These are phyloP conservation scores for Malus sylvestris DNA, from an alignment of 306 rosid genomes.

Conservation along the genomic window DNA sequence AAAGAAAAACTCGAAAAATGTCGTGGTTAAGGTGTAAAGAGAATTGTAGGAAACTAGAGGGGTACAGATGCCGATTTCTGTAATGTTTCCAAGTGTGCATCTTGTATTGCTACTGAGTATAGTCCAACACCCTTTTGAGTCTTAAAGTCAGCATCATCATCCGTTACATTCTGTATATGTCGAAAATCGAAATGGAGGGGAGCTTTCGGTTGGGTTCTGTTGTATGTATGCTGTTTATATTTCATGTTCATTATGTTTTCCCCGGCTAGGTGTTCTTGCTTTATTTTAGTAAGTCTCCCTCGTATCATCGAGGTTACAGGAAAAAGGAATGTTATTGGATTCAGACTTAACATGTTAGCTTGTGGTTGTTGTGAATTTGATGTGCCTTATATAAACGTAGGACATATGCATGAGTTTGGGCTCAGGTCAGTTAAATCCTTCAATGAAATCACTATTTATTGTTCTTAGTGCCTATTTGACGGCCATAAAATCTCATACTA, in stretches of 20 bases:
- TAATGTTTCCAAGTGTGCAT: background rate
- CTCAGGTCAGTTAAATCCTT: background rate
- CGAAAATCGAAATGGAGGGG: background rate
- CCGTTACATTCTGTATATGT: background rate
- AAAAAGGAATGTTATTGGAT: background rate
- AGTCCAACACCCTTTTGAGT: background rate
- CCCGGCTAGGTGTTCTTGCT: background rate
- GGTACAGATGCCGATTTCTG: background rate
- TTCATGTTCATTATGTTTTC: background rate
- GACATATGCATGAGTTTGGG: too few species aligned
- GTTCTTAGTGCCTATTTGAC: background rate
- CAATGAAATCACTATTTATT: background rate
- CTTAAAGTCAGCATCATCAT: background rate
- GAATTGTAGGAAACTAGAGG: background rate
- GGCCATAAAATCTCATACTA: background rate
- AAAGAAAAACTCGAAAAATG: background rate
- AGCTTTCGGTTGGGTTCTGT: background rate
- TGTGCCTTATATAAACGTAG: background rate
- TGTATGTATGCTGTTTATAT: background rate
- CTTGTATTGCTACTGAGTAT: background rate
- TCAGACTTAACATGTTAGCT: background rate
- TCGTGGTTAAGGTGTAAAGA: background rate
- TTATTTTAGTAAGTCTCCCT: background rate
- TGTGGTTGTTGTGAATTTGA: background rate
- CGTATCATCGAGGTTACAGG: background rate